Base-by-base conservation (phyloP, 176 grass and related monocot species). In the Oryza coarctata region DNA sequence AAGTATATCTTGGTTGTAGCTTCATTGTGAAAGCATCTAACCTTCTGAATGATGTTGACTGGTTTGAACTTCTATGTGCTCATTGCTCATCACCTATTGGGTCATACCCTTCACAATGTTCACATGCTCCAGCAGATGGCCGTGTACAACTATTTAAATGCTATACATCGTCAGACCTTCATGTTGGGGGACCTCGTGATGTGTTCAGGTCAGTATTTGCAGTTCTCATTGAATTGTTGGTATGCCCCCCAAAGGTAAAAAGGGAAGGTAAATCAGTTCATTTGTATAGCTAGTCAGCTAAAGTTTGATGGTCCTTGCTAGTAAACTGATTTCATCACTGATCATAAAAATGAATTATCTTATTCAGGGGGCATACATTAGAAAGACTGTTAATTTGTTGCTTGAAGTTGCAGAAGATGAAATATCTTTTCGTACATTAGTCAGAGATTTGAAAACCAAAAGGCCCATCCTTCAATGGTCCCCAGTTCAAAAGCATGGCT, bases 391-490 rank as follows among this genome's bases (percentile, higher is more conserved):
- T 65, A 91, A 91, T 85, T 62, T 93, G 63, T 73, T 98, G 66
- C 86, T 98, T 8, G 83, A 95, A 93, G 77, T 82, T 39, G 96
- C 93, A 29, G 90, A 98, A 82, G 91, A 98, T 82, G 96, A 98
- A 83, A 90, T 92, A 67, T 95, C 90, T 89, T 98, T 95, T 63
- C 86, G 96, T 28, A 93, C 93, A 50, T 17, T 98, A 65, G 87
- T 98, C 70, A 93, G 69, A 84, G 89, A 98, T 91, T 79, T 95
- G 90, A 86, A 91, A 82, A 88, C 82, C 31, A 87, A 79, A 85
- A 88, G 65, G 74, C 84, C 91, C 68, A 73, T 89, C 32, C 82
- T 98, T 72, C 90, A 91, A 71, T 98, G 49, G 85, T 95, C 68
- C 90, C 95, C 69, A 98, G 77, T 41, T 90, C 90, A 77, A 95